phyloP scores from a whole-genome alignment of 2,329 filamentous ascomycete species.

The Clarireedia monteithiana region DNA sequence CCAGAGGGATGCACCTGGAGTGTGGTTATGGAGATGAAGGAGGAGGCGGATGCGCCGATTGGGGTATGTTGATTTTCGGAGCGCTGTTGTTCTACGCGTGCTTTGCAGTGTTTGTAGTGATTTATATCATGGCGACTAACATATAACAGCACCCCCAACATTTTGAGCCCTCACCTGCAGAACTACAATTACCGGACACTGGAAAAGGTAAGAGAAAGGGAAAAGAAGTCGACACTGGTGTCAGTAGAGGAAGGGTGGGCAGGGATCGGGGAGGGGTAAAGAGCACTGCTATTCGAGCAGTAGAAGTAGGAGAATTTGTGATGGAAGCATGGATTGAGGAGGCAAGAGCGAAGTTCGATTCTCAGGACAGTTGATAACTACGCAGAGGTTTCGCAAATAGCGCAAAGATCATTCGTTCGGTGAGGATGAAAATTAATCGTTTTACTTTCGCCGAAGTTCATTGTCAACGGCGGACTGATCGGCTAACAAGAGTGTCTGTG shows the following conservation, averaged over 20 bases:
- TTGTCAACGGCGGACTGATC: too few relatives aligned
- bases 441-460: too few relatives aligned
- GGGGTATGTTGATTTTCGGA: slow-evolving; percentile 36
- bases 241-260: slow-evolving; percentile 26
- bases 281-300: slow-evolving; percentile 52
- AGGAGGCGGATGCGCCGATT: slow-evolving; percentile 49
- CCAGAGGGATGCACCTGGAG: slow-evolving; percentile 66
- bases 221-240: background rate
- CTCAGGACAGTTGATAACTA: background rate
- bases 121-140: slow-evolving; percentile 14
- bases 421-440: too few relatives aligned
- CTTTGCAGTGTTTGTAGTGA: slow-evolving; percentile 46
- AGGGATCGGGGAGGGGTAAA: slow-evolving; percentile 42
- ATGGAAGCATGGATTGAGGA: slow-evolving; percentile 67
- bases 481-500: too few relatives aligned
- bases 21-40: slow-evolving; percentile 64
- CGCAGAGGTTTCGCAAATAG: background rate
- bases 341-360: slow-evolving; percentile 29
- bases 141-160: background rate
- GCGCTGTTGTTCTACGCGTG: slow-evolving; percentile 33
- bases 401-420: too few relatives aligned
- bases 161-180: background rate
- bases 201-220: background rate
- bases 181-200: background rate
- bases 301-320: slow-evolving; percentile 57